Conservation (phyloP, 305 asterid species). For the Solanum hybrid region DNA sequence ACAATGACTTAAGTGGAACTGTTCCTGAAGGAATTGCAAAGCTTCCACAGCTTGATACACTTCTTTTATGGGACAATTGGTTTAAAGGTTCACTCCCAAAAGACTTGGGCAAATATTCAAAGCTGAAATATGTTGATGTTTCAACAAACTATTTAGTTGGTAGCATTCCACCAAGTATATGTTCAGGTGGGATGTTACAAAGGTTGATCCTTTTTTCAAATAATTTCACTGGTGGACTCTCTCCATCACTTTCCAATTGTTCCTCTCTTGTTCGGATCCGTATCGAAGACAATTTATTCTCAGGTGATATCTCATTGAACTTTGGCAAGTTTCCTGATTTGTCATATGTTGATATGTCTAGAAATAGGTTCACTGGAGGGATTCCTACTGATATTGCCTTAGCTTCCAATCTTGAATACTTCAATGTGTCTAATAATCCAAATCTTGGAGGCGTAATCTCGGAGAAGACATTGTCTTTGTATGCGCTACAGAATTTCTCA, state of each 20-base stretch:
- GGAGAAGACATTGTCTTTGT: slow-evolving; percentile 42
- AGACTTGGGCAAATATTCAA: slow-evolving; percentile 54
- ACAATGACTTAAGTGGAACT: slow-evolving; percentile 62
- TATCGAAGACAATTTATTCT: slow-evolving; percentile 60
- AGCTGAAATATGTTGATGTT: slow-evolving; percentile 61
- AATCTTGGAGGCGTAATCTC: slow-evolving; percentile 61
- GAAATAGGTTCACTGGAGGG: slow-evolving; percentile 63
- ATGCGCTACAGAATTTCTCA: slow-evolving; percentile 58
- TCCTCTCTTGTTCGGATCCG: slow-evolving; percentile 79
- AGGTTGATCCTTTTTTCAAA: slow-evolving; percentile 74
- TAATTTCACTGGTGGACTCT: slow-evolving; percentile 55
- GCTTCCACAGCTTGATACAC: slow-evolving; percentile 69
- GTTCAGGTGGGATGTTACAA: slow-evolving; percentile 44
- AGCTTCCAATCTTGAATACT: slow-evolving; percentile 46
- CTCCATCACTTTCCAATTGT: slow-evolving; percentile 70
- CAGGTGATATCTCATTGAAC: slow-evolving; percentile 58
- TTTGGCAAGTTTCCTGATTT: slow-evolving; percentile 36
- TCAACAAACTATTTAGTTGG: slow-evolving; percentile 74
- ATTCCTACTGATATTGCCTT: slow-evolving; percentile 39
- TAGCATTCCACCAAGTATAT: slow-evolving; percentile 50
- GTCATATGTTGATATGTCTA: slow-evolving; percentile 69
- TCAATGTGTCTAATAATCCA: slow-evolving; percentile 70
- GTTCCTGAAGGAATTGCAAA: slow-evolving; percentile 67
- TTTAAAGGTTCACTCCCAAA: slow-evolving; percentile 68
- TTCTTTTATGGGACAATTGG: slow-evolving; percentile 82